Base-by-base conservation (phyloP, 176 grass and related monocot species). In the Aegilops umbellulata region DNA sequence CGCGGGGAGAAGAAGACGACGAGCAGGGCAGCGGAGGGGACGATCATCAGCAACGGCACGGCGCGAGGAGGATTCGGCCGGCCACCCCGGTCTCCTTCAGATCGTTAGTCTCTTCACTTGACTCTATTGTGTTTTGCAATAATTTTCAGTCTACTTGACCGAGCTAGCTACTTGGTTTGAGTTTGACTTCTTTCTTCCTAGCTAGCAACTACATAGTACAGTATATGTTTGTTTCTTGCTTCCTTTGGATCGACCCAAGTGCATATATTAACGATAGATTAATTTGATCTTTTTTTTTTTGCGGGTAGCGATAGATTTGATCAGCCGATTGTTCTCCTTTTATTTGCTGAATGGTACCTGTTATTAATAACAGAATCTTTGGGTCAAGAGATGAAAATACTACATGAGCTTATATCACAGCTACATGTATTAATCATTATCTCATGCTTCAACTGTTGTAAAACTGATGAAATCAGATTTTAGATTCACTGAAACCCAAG, bases 31-130 rank as follows among this genome's bases (percentile, higher is more conserved):
- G 38, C 8, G 55, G 70, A 47, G 53, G 36, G 2, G 82, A 76
- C 26, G 82, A 84, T 24, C 82, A 64, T 23, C 82, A 84, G 17
- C 82, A 62, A 29, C n/a, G 53, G 19, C 36, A 76, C 46, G 58
- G 16, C 4, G 5, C 25, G 25, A 84, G 82, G 70, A 35, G 57
- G 55, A 46, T 60, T 10, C 81, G 67, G 23, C 67, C 49, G 1
- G 81, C 70, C 7, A 57, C 53, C 53, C 71, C 71, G 3, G 25
- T 31, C 17, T 75, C 70, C 61, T 84, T 84, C 13, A 75, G 70
- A 84, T 76, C 70, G 70, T 84, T 19, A 84, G 82, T 84, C 17
- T 17, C 60, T 65, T 41, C 24, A 51, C 25, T 30, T 11, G 5
- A 29, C 11, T 72, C 22, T 3, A 24, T 44, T 4, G 41, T 73